Conservation (phyloP, 2,329 filamentous ascomycete species). For the Colletotrichum tamarilloi region DNA sequence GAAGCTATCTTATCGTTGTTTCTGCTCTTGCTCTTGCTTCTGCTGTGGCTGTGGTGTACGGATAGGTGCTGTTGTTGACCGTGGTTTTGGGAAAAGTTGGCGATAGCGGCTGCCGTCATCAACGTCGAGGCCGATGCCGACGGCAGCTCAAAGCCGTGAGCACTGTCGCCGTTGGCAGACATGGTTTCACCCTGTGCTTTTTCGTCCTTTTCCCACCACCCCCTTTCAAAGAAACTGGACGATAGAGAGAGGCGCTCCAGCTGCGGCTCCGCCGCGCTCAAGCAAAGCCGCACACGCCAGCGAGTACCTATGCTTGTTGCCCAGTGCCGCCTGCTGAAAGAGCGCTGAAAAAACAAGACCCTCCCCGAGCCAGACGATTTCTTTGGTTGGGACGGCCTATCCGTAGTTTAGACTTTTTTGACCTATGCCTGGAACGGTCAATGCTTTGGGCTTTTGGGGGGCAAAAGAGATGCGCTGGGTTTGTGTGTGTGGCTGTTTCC, state of each 20-base stretch:
- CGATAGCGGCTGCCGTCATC: slow-evolving; percentile 12
- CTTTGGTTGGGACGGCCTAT: slow-evolving; percentile 20
- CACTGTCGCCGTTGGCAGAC: slow-evolving; percentile 14
- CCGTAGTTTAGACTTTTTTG: slow-evolving; percentile 6
- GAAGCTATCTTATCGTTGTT: background rate
- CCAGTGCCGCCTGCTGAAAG: background rate
- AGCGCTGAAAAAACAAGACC: background rate
- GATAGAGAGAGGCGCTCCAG: background rate
- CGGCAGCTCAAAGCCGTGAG: slow-evolving; percentile 29
- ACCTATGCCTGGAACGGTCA: slow-evolving; percentile 14
- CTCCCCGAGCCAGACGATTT: slow-evolving; percentile 7
- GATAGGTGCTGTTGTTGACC: background rate
- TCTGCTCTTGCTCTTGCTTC: slow-evolving; percentile 5
- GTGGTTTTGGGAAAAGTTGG: slow-evolving; percentile 20
- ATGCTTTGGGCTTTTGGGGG: slow-evolving; percentile 4
- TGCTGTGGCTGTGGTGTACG: background rate
- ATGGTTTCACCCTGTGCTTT: slow-evolving; percentile 29
- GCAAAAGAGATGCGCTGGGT: background rate
- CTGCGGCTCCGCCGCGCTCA: background rate
- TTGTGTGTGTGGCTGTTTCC: slow-evolving; percentile 17
- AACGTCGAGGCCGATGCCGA: slow-evolving; percentile 19
- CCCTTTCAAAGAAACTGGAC: background rate
- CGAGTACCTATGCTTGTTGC: background rate
- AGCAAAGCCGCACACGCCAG: background rate
- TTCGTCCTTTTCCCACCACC: background rate